These are phyloP conservation scores for Alternaria rosae DNA, from an alignment of 2,329 filamentous ascomycete genomes.

Conservation along the genomic window DNA sequence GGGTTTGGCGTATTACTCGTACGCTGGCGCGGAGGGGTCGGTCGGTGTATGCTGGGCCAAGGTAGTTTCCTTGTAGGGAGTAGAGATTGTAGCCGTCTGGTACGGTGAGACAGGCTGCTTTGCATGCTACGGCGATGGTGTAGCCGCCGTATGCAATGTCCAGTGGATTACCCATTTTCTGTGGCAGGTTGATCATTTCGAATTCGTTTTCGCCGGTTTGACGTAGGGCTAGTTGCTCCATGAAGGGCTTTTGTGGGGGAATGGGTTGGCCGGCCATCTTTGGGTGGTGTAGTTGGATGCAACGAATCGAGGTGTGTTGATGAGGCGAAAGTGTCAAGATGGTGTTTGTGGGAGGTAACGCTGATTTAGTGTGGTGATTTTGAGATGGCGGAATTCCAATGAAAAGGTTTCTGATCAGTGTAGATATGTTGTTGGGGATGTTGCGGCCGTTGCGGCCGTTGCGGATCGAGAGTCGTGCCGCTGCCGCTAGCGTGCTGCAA, in stretches of 20 bases:
- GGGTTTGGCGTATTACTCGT: constrained; percentile 52
- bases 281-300: background rate
- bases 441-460: background rate
- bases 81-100: constrained; percentile 53
- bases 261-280: background rate
- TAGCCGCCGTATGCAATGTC: constrained; percentile 58
- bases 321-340: background rate
- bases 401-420: background rate
- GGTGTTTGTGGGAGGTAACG: background rate
- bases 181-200: constrained; percentile 41
- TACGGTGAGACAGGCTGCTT: constrained; percentile 53
- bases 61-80: constrained; percentile 57
- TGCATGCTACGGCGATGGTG: constrained; percentile 52
- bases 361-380: background rate
- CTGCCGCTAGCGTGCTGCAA: background rate
- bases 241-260: constrained; percentile 12
- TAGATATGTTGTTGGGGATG: background rate
- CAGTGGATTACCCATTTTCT: constrained; percentile 45
- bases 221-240: constrained; percentile 24
- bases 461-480: background rate
- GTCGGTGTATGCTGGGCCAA: constrained; percentile 56
- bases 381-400: background rate
- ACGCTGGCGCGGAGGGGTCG: constrained; percentile 51
- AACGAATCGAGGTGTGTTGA: background rate
- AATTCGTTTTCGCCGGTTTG: constrained; percentile 18